These are phyloP conservation scores for Lignosus rhinocerotis DNA, from an alignment of 1,284 basidiomycete species.

Conservation along the genomic window DNA sequence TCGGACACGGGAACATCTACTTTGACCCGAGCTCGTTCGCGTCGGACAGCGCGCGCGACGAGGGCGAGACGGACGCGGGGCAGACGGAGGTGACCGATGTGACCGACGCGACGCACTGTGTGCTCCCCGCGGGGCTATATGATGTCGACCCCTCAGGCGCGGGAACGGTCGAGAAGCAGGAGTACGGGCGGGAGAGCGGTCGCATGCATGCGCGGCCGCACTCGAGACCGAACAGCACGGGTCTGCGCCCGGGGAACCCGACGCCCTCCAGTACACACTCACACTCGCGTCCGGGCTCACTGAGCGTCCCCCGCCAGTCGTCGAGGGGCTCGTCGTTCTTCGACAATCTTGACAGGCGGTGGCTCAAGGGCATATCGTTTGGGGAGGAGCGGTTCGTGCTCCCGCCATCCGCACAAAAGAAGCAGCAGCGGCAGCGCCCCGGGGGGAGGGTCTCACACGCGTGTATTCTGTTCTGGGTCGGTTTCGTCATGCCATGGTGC, in stretches of 20 bases:
- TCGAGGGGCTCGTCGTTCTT: conserved; percentile 25
- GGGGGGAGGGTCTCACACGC: conserved; percentile 34
- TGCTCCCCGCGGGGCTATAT: conserved; percentile 24
- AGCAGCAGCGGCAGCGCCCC: background rate
- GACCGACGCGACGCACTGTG: conserved; percentile 10
- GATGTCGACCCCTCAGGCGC: conserved; percentile 20
- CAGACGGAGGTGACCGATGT: conserved; percentile 13
- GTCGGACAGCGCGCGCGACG: conserved; percentile 14
- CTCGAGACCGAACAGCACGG: conserved; percentile 1
- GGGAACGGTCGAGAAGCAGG: background rate
- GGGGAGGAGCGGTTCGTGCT: conserved; percentile 31
- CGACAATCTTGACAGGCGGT: conserved; percentile 30
- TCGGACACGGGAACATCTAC: background rate
- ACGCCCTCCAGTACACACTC: conserved; percentile 9
- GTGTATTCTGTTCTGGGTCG: conserved; percentile 67
- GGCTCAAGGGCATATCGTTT: conserved; percentile 35
- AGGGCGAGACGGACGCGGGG: conserved; percentile 7
- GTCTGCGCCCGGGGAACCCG: conserved; percentile 8
- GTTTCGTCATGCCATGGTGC: conserved; percentile 63
- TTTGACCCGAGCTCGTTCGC: conserved; percentile 11
- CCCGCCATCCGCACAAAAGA: conserved; percentile 7
- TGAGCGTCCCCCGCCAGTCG: conserved; percentile 11
- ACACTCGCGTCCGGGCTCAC: background rate
- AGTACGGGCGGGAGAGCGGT: background rate
- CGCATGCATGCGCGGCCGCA: background rate